Evolutionary conservation across 805 yeast genomes (phyloP).

Genomic region (Priceomyces carsonii): DNA sequence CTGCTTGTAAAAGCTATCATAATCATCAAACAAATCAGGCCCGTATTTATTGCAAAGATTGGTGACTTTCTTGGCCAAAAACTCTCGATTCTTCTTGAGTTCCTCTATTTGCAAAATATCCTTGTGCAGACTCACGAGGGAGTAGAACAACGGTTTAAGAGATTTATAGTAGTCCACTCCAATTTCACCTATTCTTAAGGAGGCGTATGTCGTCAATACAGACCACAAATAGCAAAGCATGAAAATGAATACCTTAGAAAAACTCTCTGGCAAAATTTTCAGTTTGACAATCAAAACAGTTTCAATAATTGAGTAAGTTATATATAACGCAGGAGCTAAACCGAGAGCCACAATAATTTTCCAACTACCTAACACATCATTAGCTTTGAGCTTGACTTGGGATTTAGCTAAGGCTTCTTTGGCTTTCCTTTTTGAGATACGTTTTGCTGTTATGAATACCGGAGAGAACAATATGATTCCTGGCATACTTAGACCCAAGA

Average conservation of each 20-base stretch:
- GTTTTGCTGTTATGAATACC: slow-evolving; percentile 34
- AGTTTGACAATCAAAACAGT: slow-evolving; percentile 21
- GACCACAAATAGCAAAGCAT: slow-evolving; percentile 34
- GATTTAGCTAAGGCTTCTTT: slow-evolving; percentile 39
- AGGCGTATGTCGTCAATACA: slow-evolving; percentile 41
- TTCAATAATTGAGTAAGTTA: slow-evolving; percentile 38
- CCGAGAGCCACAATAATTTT: slow-evolving; percentile 43
- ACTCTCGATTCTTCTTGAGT: slow-evolving; percentile 27
- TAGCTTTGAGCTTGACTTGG: slow-evolving; percentile 41
- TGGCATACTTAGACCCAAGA: slow-evolving; percentile 36
- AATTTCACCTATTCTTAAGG: slow-evolving; percentile 41
- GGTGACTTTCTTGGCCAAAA: slow-evolving; percentile 28
- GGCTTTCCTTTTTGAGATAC: slow-evolving; percentile 36
- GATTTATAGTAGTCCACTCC: slow-evolving; percentile 45
- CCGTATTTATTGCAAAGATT: slow-evolving; percentile 39
- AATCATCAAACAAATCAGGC: slow-evolving; percentile 40
- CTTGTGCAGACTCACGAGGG: slow-evolving; percentile 28
- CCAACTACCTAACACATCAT: slow-evolving; percentile 45
- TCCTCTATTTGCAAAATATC: slow-evolving; percentile 32
- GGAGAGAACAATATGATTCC: slow-evolving; percentile 41
- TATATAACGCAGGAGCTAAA: slow-evolving; percentile 40
- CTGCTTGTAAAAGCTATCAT: slow-evolving; percentile 28
- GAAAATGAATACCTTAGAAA: slow-evolving; percentile 22
- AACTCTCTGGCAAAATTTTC: slow-evolving; percentile 11
- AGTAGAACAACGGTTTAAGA: slow-evolving; percentile 35